A percentile compares a stretch with the other conserved stretches of the same genome.
Conservation (phyloP, 2,329 filamentous ascomycete genomes). For the Beauveria varroae region DNA sequence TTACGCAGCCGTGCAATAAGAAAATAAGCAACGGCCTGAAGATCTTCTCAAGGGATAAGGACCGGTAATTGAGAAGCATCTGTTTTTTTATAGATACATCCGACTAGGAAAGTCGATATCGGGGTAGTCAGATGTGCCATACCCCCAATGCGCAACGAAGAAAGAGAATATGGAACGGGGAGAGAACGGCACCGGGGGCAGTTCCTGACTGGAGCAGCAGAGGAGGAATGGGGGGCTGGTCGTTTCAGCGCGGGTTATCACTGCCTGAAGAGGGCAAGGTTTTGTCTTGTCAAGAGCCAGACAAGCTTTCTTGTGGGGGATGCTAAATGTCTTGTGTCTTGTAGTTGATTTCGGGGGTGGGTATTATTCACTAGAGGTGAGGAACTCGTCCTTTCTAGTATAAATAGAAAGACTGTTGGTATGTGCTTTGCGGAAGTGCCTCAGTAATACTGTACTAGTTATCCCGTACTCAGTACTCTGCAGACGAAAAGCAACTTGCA, state of each 20-base stretch:
- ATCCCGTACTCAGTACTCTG: no score
- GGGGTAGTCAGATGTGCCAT: no score
- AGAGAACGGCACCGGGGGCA: not conserved
- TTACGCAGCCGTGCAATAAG: not conserved
- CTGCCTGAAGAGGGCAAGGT: conserved; percentile 19
- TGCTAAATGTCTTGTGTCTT: not conserved
- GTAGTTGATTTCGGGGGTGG: not conserved
- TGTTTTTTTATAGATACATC: no score
- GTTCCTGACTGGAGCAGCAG: conserved; percentile 13
- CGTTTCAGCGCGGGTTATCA: conserved; percentile 29
- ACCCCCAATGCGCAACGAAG: not conserved
- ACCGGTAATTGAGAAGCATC: not conserved
- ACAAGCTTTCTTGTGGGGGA: conserved; percentile 27
- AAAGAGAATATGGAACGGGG: no score
- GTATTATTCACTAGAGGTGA: no score
- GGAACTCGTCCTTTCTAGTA: no score
- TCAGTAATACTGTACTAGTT: no score
- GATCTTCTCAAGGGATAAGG: not conserved
- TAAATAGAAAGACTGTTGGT: no score
- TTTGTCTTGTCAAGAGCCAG: conserved; percentile 25
- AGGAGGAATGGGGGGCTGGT: conserved; percentile 13
- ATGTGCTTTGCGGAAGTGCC: no score
- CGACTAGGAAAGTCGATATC: no score
- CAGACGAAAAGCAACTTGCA: no score
- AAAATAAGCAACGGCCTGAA: no score